Base-by-base conservation (phyloP, 2,329 filamentous ascomycete species). In the Thelonectria olida region DNA sequence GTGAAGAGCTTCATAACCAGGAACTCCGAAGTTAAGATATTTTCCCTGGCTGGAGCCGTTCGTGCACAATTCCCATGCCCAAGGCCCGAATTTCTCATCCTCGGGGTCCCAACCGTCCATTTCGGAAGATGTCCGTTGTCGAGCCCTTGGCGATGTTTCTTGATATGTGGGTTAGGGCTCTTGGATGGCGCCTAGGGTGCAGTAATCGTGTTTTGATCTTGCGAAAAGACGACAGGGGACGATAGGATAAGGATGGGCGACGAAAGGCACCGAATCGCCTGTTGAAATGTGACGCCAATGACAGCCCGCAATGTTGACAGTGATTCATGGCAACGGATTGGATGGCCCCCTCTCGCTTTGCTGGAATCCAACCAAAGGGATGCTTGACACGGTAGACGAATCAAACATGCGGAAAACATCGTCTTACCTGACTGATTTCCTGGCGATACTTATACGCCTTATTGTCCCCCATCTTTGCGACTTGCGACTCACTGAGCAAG, bases 361-460 rank as follows among this genome's bases (percentile, higher is more conserved):
- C 27, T n/a, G 20, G 12, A 20, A 23, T 10, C 20, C 36, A 28
- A 42, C 31, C 39, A 25, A 7, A 8, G 20, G 3, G n/a, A 41
- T 31, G 28, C 28, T 31, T 31, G 28, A 31, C 28, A 36, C 27
- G 6, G 15, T 28, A 13, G 17, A 41, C 34, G 22, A 49, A 47
- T 6, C 20, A 45, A 48, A 34, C 22, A 10, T 19, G 25, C 36
- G 17, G 4, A 17, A 62, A 41, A 5, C 9, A 22, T 17, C 7
- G 13, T 53, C 89, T 81, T 76, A 94, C 92, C 91, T 96, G 95
- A 80, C 97, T 96, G 81, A 99, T 99, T 85, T 99, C 96, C 82
- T 96, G 93, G 77, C 94, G 89, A 79, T 98, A 99, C 79, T 97
- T 98, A 72, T 85, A 87, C 64, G 83, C 79, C 74, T 86, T 78